phyloP scores from a whole-genome alignment of 1,284 basidiomycete species.

The Stereum hirsutum region DNA sequence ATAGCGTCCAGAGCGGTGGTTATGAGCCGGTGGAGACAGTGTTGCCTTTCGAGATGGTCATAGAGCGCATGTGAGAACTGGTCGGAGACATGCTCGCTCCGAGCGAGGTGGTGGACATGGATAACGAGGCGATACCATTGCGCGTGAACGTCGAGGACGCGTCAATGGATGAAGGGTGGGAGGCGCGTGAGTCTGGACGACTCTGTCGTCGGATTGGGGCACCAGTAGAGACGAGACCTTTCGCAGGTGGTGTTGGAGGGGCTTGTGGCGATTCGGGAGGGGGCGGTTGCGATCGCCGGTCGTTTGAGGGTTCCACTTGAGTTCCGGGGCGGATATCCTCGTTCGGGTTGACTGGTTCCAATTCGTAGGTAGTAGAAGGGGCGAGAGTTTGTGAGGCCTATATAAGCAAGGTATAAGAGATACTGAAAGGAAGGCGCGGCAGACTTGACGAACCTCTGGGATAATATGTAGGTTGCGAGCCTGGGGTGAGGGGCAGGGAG shows the following conservation, averaged over 20 bases:
- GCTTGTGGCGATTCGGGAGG: neutral
- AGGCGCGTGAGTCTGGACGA: neutral
- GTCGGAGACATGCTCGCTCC: neutral
- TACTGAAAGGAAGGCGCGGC: no score
- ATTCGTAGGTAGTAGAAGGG: no score
- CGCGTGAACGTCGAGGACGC: slow-evolving; percentile 6
- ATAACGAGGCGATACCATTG: slow-evolving; percentile 9
- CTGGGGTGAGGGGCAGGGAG: no score
- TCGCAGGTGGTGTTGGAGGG: slow-evolving; percentile 3
- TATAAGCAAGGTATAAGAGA: no score
- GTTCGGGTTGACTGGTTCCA: no score
- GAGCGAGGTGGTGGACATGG: neutral
- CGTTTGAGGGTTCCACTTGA: neutral
- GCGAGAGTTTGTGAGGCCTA: no score
- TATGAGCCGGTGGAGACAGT: slow-evolving; percentile 71
- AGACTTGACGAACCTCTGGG: no score
- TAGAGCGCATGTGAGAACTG: slow-evolving; percentile 41
- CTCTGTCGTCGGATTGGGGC: neutral
- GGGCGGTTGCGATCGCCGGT: neutral
- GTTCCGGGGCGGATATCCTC: no score
- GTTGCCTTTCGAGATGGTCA: slow-evolving; percentile 65
- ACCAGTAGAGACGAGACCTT: neutral
- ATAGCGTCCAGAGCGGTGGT: slow-evolving; percentile 85
- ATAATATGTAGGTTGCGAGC: no score
- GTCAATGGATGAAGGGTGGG: slow-evolving; percentile 1